phyloP scores from a whole-genome alignment of 1,284 basidiomycete species.

The Schizopora paradoxa region DNA sequence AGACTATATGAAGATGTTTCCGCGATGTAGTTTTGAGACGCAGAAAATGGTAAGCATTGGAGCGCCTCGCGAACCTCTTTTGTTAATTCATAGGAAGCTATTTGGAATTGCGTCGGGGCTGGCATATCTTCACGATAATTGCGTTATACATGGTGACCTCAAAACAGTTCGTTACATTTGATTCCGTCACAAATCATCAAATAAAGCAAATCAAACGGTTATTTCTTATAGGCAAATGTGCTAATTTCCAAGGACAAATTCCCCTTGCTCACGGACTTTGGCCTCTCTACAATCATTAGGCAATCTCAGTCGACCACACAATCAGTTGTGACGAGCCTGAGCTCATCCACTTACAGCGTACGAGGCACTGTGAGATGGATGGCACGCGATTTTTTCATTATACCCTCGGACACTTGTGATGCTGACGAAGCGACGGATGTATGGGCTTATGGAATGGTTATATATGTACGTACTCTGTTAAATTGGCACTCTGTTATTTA shows the following conservation, averaged over 20 bases:
- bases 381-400: slow-evolving; percentile 7
- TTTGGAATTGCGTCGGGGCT: slow-evolving; percentile 7
- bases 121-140: slow-evolving; percentile 5
- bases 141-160: slow-evolving; percentile 8
- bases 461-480: slow-evolving; percentile 8
- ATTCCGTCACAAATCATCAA: no score
- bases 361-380: slow-evolving; percentile 8
- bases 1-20: slow-evolving; percentile 2
- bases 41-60: slow-evolving; percentile 3
- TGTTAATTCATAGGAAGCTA: background rate
- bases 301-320: background rate
- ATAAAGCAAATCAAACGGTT: no score
- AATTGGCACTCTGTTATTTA: no score
- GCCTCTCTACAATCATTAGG: slow-evolving; percentile 1
- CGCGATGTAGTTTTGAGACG: background rate
- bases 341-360: background rate
- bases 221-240: slow-evolving; percentile 4
- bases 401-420: no score
- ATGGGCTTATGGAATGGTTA: slow-evolving; percentile 13
- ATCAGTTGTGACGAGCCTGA: slow-evolving; percentile 1
- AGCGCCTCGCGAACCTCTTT: background rate
- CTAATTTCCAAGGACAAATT: slow-evolving; percentile 1
- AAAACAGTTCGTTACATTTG: slow-evolving; percentile 5
- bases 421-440: slow-evolving; percentile 8
- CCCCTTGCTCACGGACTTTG: slow-evolving; percentile 9